A percentile compares a stretch with the other conserved stretches of the same genome.
Conservation (phyloP, 73 alveolate species). For the Paramecium octaurelia region DNA sequence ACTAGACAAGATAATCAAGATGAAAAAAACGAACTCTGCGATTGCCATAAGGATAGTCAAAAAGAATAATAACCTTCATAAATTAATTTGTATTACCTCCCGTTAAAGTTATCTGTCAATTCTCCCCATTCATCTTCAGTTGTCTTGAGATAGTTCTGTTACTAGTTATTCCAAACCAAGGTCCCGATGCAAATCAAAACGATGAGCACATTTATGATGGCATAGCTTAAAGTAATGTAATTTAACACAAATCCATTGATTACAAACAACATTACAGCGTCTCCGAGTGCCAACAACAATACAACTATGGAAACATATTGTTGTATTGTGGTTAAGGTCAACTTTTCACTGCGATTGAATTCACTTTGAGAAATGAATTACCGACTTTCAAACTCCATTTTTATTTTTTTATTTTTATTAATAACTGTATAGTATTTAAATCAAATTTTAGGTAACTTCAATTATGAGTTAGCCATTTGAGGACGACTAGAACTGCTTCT, state of each 20-base stretch:
- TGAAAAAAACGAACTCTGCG: background rate
- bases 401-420: background rate
- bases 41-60: background rate
- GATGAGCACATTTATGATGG: background rate
- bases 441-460: slow-evolving; percentile 40
- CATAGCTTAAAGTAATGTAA: background rate
- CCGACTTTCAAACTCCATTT: background rate
- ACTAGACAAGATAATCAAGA: background rate
- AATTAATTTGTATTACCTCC: slow-evolving; percentile 8
- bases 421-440: background rate
- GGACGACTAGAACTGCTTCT: slow-evolving; percentile 10
- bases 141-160: background rate
- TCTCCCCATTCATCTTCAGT: slow-evolving; percentile 41
- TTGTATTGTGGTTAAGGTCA: background rate
- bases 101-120: background rate
- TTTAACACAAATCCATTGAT: background rate
- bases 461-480: background rate
- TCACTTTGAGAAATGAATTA: slow-evolving; percentile 24
- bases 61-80: background rate
- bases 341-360: background rate
- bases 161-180: background rate
- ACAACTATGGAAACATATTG: background rate
- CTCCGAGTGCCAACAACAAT: background rate
- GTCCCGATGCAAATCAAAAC: background rate
- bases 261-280: background rate